phyloP scores from a whole-genome alignment of 257 asterid species.

The Eustoma russellianum region DNA sequence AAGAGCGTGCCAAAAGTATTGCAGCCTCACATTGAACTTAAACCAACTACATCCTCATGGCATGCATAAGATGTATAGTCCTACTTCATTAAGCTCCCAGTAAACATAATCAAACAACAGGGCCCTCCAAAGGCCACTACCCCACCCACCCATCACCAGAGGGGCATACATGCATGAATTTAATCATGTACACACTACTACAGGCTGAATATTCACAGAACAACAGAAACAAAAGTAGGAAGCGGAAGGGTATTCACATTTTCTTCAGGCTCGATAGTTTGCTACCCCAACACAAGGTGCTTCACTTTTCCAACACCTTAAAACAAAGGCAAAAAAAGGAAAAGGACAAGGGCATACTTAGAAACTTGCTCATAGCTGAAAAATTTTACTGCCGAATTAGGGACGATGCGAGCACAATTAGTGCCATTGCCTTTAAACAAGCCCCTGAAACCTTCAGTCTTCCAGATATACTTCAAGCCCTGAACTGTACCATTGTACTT shows the following conservation, averaged over 20 bases:
- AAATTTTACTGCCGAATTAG: constrained; percentile 94
- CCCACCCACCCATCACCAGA: no score
- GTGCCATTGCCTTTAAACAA: constrained; percentile 82
- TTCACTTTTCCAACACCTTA: neutral
- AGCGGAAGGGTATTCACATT: neutral
- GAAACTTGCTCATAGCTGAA: constrained; percentile 97
- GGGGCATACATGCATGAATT: no score
- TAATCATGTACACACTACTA: no score
- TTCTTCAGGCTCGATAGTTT: neutral
- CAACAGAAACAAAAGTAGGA: neutral
- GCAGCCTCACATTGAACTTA: no score
- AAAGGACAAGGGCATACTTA: constrained; percentile 35
- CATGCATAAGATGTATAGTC: no score
- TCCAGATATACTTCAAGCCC: constrained; percentile 67
- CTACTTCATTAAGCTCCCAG: no score
- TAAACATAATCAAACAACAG: no score
- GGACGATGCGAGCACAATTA: constrained; percentile 82
- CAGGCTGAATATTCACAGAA: no score
- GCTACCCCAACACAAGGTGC: neutral
- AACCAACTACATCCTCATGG: no score
- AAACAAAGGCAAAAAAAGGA: neutral
- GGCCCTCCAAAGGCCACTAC: no score
- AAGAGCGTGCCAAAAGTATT: no score
- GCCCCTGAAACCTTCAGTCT: constrained; percentile 71
- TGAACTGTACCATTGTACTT: constrained; percentile 71